A percentile compares a stretch with the other conserved stretches of the same genome.
Evolutionary conservation across 1,139 yeast species (phyloP).

Genomic region (Saccharomyces uvarum): DNA sequence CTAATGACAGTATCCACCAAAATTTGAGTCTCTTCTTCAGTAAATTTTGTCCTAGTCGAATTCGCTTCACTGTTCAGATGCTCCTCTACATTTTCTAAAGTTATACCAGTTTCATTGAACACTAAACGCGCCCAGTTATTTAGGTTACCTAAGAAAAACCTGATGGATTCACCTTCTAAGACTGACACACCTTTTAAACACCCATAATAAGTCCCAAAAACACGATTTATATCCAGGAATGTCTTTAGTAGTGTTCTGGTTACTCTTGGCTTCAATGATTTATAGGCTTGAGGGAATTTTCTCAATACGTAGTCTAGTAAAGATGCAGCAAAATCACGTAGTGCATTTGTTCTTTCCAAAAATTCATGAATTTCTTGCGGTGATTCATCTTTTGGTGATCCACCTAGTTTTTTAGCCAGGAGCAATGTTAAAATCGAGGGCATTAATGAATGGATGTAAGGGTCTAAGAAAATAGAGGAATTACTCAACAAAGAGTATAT

Average conservation of each 20-base stretch:
- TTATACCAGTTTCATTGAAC: slow-evolving; percentile 30
- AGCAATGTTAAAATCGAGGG: slow-evolving; percentile 88
- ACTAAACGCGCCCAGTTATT: slow-evolving; percentile 69
- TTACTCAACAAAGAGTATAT: slow-evolving; percentile 79
- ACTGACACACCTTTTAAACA: slow-evolving; percentile 78
- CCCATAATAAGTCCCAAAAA: slow-evolving; percentile 88
- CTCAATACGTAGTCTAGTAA: slow-evolving; percentile 68
- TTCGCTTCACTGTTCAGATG: slow-evolving; percentile 11
- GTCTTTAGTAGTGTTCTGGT: slow-evolving; percentile 89
- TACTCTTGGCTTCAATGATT: slow-evolving; percentile 86
- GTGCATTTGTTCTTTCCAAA: slow-evolving; percentile 43
- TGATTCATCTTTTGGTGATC: slow-evolving; percentile 27
- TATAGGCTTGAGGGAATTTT: slow-evolving; percentile 77
- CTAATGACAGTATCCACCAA: slow-evolving; percentile 48
- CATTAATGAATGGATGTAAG: slow-evolving; percentile 92
- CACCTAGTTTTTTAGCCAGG: slow-evolving; percentile 84
- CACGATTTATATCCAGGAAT: slow-evolving; percentile 66
- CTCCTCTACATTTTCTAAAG: slow-evolving; percentile 15
- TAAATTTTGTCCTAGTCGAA: slow-evolving; percentile 17
- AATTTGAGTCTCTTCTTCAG: slow-evolving; percentile 38
- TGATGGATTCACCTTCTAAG: slow-evolving; percentile 80
- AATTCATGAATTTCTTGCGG: slow-evolving; percentile 16
- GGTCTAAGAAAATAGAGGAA: slow-evolving; percentile 82
- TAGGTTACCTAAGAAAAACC: slow-evolving; percentile 79
- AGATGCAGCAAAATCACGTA: slow-evolving; percentile 84